A percentile compares a stretch with the other conserved stretches of the same genome.
phyloP scores from a whole-genome alignment of 2,329 filamentous ascomycete species.

The Fusarium ramigenum region DNA sequence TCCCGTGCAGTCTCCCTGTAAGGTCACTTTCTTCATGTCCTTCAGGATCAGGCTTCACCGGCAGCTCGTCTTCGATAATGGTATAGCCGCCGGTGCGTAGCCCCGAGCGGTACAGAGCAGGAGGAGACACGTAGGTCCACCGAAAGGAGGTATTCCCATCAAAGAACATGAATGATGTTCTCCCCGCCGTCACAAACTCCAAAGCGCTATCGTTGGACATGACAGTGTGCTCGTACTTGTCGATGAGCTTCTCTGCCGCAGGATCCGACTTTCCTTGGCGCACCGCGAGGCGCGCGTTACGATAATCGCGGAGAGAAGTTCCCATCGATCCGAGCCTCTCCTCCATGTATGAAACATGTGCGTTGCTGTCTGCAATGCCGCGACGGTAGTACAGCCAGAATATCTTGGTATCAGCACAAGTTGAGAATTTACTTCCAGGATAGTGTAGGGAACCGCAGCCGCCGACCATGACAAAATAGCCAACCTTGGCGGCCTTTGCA shows the following conservation, averaged over 20 bases:
- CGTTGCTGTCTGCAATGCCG: constrained; percentile 9
- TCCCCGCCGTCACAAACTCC: constrained; percentile 4
- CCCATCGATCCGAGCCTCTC: constrained; percentile 8
- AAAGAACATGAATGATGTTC: constrained; percentile 11
- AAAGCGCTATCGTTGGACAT: background rate
- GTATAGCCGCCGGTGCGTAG: constrained; percentile 7
- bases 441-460: background rate
- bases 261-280: background rate
- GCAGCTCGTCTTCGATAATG: background rate
- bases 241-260: background rate
- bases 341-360: constrained; percentile 18
- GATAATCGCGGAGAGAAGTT: background rate
- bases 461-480: constrained; percentile 20
- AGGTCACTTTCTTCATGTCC: background rate
- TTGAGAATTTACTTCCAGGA: background rate
- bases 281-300: background rate
- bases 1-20: background rate
- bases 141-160: constrained; percentile 14
- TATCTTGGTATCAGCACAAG: constrained; percentile 4
- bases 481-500: background rate
- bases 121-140: constrained; percentile 16
- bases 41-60: background rate
- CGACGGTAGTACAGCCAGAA: constrained; percentile 10
- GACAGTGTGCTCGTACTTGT: background rate
- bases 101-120: constrained; percentile 9